A percentile compares a stretch with the other conserved stretches of the same genome.
phyloP scores from a whole-genome alignment of 2,329 filamentous ascomycete species.

The Hirsutella thompsonii region DNA sequence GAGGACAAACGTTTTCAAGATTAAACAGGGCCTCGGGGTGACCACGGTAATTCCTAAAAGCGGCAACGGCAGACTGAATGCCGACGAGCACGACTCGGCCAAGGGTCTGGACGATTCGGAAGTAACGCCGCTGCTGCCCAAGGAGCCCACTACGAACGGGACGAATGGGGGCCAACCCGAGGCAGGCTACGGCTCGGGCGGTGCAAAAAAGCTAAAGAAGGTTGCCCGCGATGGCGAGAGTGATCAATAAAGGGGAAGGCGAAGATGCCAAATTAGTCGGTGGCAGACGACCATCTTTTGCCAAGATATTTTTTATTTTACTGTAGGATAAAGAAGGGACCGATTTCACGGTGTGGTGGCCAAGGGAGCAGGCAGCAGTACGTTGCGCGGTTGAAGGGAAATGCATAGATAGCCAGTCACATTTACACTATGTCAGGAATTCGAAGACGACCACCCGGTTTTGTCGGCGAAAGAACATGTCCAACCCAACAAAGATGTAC shows the following conservation, averaged over 20 bases:
- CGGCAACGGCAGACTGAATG: constrained; percentile 2
- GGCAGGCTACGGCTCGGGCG: constrained; percentile 6
- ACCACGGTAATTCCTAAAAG: constrained; percentile 5
- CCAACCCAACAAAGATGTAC: too few relatives aligned
- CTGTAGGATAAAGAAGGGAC: too few relatives aligned
- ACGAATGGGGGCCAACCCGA: constrained; percentile 4
- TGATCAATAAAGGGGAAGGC: neutral
- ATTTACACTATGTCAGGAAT: too few relatives aligned
- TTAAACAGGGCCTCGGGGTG: constrained; percentile 34
- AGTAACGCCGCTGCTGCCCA: constrained; percentile 6
- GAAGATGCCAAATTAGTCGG: too few relatives aligned
- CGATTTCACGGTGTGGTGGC: too few relatives aligned
- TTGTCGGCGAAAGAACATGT: too few relatives aligned
- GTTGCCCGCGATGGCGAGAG: neutral
- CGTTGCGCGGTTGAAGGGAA: too few relatives aligned
- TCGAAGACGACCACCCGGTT: too few relatives aligned
- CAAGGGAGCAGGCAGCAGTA: too few relatives aligned
- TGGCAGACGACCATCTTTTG: too few relatives aligned
- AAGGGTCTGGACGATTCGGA: constrained; percentile 3
- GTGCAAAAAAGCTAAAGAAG: neutral
- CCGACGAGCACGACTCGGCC: constrained; percentile 1
- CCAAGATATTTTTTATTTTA: too few relatives aligned
- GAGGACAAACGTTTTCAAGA: constrained; percentile 51
- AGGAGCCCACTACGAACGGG: neutral
- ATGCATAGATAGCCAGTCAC: too few relatives aligned